Evolutionary conservation across 768 basidiomycete species (phyloP), one percentile per base, ranked within the genome.

Genomic region (Trametes cubensis): DNA sequence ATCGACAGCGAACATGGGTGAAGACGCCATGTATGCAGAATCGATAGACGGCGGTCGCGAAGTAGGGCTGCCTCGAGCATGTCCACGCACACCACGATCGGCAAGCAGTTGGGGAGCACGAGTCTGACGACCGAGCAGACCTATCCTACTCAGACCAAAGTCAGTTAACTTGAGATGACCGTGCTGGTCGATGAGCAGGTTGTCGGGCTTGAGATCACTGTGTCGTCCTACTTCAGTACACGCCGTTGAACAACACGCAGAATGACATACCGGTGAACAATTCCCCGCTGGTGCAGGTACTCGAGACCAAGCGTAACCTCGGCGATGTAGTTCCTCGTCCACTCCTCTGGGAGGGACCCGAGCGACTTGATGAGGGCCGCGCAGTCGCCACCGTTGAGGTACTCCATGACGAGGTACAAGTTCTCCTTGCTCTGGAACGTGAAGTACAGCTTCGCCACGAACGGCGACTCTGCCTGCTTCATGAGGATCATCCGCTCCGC

Each of bases 401-500:
- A 99, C 74, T 99, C 97, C 97, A 99, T 99, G 54, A 99, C 97
- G 53, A 99, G 84, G 75, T 98, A 99, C 59, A 98, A 77, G 72
- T 98, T 98, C 26, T 99, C 97, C 80, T 96, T 98, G 85, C 92
- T 96, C 77, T 98, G 97, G 80, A 99, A 99, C 18, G 97, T 98
- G 77, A 95, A 99, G 79, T 90, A 99, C 38, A 99, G 80, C 76
- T 97, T 97, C 51, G 94, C 94, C 52, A 98, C 97, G 71, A 98
- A 96, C 17, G 97, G 96, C 10, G 95, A 97, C 75, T 97, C 95
- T 1, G 96, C 92, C 75, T 98, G 96, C 73, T 95, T 95, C 97
- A 99, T 99, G 67, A 99, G 83, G 70, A 99, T 99, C 88, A 97
- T 98, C 60, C 97, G 85, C 79, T 99, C 97, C 2, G 97, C 97